Percentiles rank a stretch among this genome's conserved stretches.
Conservation (phyloP, 257 asterid species). For the Capsicum chinense region DNA sequence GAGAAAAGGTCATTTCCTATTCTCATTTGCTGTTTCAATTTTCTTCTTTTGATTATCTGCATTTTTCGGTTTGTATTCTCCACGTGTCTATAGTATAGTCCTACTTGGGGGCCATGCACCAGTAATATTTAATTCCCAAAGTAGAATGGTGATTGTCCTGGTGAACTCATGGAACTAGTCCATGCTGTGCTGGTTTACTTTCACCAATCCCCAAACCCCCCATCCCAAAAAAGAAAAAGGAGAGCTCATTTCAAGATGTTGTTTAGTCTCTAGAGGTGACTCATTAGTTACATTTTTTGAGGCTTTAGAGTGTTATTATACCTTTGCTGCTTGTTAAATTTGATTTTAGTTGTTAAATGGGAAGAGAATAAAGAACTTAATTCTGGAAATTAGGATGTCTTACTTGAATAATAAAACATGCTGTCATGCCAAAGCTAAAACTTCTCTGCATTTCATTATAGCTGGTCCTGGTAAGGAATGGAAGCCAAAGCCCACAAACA, state of each 20-base stretch:
- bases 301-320: too few species aligned
- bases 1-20: not conserved
- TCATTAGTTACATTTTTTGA: not conserved
- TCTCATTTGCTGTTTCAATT: constrained; percentile 1
- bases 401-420: not conserved
- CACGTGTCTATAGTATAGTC: constrained; percentile 8
- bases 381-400: not conserved
- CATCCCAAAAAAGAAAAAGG: too few species aligned
- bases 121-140: not conserved
- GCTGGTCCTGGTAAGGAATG: constrained; percentile 77
- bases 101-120: not conserved
- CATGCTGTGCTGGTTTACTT: constrained; percentile 12
- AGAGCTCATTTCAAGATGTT: not conserved
- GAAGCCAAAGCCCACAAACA: constrained; percentile 75
- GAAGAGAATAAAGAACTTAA: not conserved
- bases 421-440: constrained; percentile 6
- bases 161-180: not conserved
- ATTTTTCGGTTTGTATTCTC: not conserved
- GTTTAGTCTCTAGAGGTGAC: not conserved
- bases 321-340: too few species aligned
- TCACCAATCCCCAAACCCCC: too few species aligned
- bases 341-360: too few species aligned
- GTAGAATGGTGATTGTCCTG: not conserved
- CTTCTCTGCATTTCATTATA: constrained; percentile 40
- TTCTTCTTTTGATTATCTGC: not conserved